Base-by-base conservation (phyloP, 2,329 filamentous ascomycete genomes). In the Penicillium glabrum region DNA sequence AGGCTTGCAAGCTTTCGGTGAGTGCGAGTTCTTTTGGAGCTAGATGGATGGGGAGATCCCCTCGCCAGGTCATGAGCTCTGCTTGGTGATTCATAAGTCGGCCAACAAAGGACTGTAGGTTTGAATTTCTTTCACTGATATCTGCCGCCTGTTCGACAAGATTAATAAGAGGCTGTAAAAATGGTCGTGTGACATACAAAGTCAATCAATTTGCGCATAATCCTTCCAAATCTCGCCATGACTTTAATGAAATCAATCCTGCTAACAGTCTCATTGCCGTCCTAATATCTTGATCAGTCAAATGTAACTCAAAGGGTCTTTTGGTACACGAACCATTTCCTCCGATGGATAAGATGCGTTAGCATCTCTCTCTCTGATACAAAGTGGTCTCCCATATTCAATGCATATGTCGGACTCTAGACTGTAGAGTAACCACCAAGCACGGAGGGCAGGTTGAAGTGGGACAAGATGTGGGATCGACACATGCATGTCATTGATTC, bases 1-100 rank as follows among this genome's bases (percentile, higher is more conserved):
- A 39, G 16, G 16, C n/a, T 39, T 19, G 35, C 8, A n/a, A 3
- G 35, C 19, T 8, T n/a, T 8, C 35, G 4, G 16, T 39, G 35
- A 7, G 7, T 5, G 8, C 19, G 9, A 13, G 35, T 11, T 56
- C 31, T 3, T 37, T 39, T 8, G 53, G 39, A 3, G 57, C 53
- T 16, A 59, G 39, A 37, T 59, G 57, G 3, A n/a, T 26, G 6
- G 57, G 49, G 5, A 59, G 53, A 6, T 59, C 49, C 13, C 43
- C 53, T 26, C 53, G 27, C 57, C 57, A 59, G 2, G 57, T 56
- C 57, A 59, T 59, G 5, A 59, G 45, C 43, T 59, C 57, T 16
- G 57, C 57, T 50, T 59, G 57, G 29, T 46, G 57, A 26, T 59
- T 59, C 57, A 59, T 59, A 39, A 59, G 43, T 5, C 57, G 45